Base-by-base conservation (phyloP, 1,284 basidiomycete species). In the Rugosomyces carneus region DNA sequence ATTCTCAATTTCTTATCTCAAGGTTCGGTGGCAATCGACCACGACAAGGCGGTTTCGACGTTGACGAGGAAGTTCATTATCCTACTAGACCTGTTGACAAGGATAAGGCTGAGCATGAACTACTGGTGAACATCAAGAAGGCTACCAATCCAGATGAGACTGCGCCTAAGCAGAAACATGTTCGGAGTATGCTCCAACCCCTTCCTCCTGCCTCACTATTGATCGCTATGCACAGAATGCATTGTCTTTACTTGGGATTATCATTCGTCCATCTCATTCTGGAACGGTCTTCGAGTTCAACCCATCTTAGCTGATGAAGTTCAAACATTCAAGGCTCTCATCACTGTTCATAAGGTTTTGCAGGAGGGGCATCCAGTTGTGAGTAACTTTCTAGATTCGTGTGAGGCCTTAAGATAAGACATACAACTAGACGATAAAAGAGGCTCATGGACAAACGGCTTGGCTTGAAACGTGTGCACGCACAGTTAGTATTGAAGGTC, bases 211-310 rank as follows among this genome's bases (percentile, higher is more conserved):
- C 26, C 11, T 31, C 23, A 44, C 40, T 23, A 36, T 49, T 56
- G 26, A 56, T 36, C 49, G 48, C 13, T 29, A 43, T 39, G 21
- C 34, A 15, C 34, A 96, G 93, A 95, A 72, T 92, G 89, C 58
- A 95, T 97, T 62, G 90, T 97, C 26, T 97, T 93, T 67, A 96
- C 93, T 11, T 96, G 93, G 93, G 93, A 97, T 65, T 96, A 96
- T 62, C 93, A 95, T 62, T 89, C 90, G n/a, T 95, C 93, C 31
- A 83, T 91, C 57, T 93, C 93, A 5, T 94, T 97, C 61, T 97
- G 94, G 94, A 93, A 89, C 56, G 92, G 91, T 20, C 75, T 97
- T 11, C 78, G 93, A 37, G 94, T 96, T 3, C 93, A 95, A 58
- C 93, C 93, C 29, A 95, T 97, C 57, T 70, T 97, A 19, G 81